Evolutionary conservation across 2,329 filamentous ascomycete species (phyloP).

Genomic region (Monosporascus sp.): DNA sequence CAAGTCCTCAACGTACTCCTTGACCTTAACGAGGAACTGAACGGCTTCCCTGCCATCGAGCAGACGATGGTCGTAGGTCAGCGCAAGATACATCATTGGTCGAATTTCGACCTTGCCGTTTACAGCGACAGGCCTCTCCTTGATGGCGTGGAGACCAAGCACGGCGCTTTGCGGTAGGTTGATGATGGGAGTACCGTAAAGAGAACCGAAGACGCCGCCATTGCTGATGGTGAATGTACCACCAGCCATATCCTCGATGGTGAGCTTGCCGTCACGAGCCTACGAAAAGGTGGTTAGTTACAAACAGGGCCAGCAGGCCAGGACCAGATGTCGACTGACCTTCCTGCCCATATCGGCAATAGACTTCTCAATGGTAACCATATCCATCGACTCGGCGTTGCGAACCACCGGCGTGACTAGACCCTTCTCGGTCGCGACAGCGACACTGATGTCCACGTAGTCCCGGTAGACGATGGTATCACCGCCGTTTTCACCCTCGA

Average conservation of each 20-base stretch:
- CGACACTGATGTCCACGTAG: constrained; percentile 96
- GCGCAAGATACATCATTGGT: constrained; percentile 99
- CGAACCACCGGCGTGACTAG: constrained; percentile 94
- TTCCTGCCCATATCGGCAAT: constrained; percentile 96
- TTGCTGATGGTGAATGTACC: constrained; percentile 98
- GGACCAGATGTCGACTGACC: constrained; percentile 42
- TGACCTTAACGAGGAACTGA: constrained; percentile 93
- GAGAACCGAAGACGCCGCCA: constrained; percentile 90
- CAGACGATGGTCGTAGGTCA: constrained; percentile 96
- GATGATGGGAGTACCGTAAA: constrained; percentile 98
- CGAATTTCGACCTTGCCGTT: constrained; percentile 93
- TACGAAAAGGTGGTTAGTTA: constrained; percentile 29
- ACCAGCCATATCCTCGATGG: constrained; percentile 98
- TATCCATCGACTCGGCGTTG: constrained; percentile 82
- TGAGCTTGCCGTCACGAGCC: constrained; percentile 93
- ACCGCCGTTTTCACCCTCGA: constrained; percentile 89
- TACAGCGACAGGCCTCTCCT: constrained; percentile 83
- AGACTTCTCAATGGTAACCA: constrained; percentile 81
- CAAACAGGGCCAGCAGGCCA: background rate
- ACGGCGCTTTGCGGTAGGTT: constrained; percentile 93
- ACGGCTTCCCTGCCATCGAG: constrained; percentile 93
- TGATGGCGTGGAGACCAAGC: constrained; percentile 91
- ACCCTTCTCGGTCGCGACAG: constrained; percentile 95
- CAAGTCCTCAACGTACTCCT: constrained; percentile 96
- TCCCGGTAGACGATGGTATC: constrained; percentile 98